Evolutionary conservation across 2,329 filamentous ascomycete species (phyloP), one percentile per base, ranked within the genome.

Genomic region (Fusarium sp.): DNA sequence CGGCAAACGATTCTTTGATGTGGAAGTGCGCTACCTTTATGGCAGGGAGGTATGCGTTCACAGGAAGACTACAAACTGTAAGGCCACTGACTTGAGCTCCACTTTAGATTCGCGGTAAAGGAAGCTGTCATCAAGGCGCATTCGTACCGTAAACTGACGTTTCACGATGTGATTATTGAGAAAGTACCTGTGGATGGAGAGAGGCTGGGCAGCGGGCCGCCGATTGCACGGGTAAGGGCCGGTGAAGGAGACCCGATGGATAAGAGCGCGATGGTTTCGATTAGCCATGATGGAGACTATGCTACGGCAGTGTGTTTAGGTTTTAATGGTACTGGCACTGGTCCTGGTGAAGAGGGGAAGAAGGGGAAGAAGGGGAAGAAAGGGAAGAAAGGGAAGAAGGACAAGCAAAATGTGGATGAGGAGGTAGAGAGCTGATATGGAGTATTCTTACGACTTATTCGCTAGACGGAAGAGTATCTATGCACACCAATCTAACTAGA

Each of bases 261-360:
- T 62, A 86, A 89, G 69, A 82, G 88, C 50, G 93, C 90, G 15
- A 84, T 88, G 74, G 77, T 97, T 44, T 95, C 91, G 63, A 97
- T 98, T 72, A 96, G 92, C 74, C 95, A 98, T 77, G 95, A 98
- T 78, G 90, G 88, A 3, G 91, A 93, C 9, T 97, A 94, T 80
- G 94, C 94, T 11, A 90, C 87, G 20, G 92, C 91, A 8, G 84
- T 91, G 1, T 92, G 90, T 68, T 68, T 93, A 34, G 88, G 86
- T n/a, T 72, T 63, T 28, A 28, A 46, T 24, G 24, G 40, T 17
- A 11, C 10, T 24, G 24, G 40, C 14, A 11, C 10, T 31, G 28
- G 28, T 31, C 9, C 28, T 31, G 28, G 10, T 13, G 10, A 31
- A 31, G 5, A 13, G 28, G 28, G 10, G 28, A 11, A 31, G 28